Base-by-base conservation (phyloP, 495 filamentous ascomycete species). In the Cercophora sp. region DNA sequence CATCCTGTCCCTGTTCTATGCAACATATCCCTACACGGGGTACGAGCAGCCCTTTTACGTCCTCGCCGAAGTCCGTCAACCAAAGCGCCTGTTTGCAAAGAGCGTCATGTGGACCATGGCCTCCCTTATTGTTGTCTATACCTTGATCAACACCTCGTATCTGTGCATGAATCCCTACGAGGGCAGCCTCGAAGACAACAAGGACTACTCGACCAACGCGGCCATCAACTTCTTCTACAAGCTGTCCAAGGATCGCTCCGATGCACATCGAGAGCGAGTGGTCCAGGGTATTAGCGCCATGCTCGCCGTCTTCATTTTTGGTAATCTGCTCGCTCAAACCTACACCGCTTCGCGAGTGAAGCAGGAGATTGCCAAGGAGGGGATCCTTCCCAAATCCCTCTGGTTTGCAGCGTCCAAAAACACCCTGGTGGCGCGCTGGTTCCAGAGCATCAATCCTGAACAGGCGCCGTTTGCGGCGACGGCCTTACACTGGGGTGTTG, bases 311-410 rank as follows among this genome's bases (percentile, higher is more conserved):
- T 52, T 52, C 50, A 52, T 52, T 34, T 34, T 52, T 23, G 50
- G 50, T 4, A 52, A 35, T 20, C 6, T 52, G 25, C 39, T 52
- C n/a, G 50, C 50, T 2, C 50, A 52, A 9, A 42, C 39, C 2
- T 83, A 76, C 47, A 78, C 78, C 1, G 70, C 75, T 15, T 59
- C 74, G 1, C 56, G 70, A 55, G 74, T 80, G 41, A 81, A 78
- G 57, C 75, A 78, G 54, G 76, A 79, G 37, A 78, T 79, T 26
- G 76, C 74, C 20, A 79, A 78, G 55, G 72, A 78, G 51, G 76
- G 76, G 4, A 63, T 79, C 35, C 26, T 55, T n/a, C n/a, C n/a
- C n/a, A n/a, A n/a, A n/a, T n/a, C n/a, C n/a, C n/a, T n/a, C n/a
- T n/a, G n/a, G n/a, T n/a, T n/a, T n/a, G n/a, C n/a, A n/a, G n/a